Evolutionary conservation across 73 alveolate genomes (phyloP), one percentile per base, ranked within the genome.

Genomic region (Durusdinium trenchii): DNA sequence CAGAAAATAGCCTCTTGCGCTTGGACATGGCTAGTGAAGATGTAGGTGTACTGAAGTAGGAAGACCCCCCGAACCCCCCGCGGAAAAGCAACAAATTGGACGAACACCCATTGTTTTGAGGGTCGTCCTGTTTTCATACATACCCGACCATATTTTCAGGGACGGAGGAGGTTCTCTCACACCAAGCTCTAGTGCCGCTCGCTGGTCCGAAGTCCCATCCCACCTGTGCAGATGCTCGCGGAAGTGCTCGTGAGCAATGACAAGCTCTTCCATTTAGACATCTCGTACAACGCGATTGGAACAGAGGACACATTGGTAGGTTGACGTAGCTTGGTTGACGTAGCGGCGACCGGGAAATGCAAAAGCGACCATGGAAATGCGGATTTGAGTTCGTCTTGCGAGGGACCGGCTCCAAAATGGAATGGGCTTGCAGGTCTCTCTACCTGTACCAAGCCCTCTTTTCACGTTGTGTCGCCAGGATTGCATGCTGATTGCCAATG

Each of bases 281-380:
- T 89, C 76, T 89, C 96, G 52, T 89, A 64, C 96, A 89, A 89
- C 86, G 78, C 96, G 61, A 89, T 89, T 7, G 96, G 96, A 18
- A 73, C 78, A 10, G 86, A 89, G 96, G 96, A 42, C 75, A 2
- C 73, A 50, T 54, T 9, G 64, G n/a, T n/a, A n/a, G n/a, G n/a
- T n/a, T n/a, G n/a, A n/a, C n/a, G n/a, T n/a, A n/a, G n/a, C n/a
- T n/a, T n/a, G n/a, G n/a, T n/a, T n/a, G n/a, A n/a, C n/a, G n/a
- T n/a, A n/a, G n/a, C n/a, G n/a, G n/a, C n/a, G n/a, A n/a, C n/a
- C n/a, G n/a, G n/a, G n/a, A n/a, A n/a, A n/a, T n/a, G n/a, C n/a
- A n/a, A n/a, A 23, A 57, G 23, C 12, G 69, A 57, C 23, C 23
- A 57, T 16, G 23, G 69, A 57, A 12, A 16, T 57, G 12, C 23